Conservation (phyloP, 2,329 filamentous ascomycete genomes). For the Diaporthe helianthi region DNA sequence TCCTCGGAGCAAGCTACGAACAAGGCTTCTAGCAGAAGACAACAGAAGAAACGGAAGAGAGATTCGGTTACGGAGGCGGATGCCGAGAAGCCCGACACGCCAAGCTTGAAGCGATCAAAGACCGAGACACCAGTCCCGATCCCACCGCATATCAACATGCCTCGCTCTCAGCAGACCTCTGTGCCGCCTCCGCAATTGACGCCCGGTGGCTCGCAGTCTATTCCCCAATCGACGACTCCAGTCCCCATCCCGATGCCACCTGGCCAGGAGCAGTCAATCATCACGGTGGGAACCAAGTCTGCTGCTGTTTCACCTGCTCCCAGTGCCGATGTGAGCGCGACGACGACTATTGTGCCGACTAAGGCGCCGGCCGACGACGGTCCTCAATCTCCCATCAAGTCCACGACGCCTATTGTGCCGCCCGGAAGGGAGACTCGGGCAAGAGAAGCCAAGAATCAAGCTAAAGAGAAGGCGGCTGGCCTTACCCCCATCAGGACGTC, state of each 20-base stretch:
- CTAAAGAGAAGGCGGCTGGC: slow-evolving; percentile 33
- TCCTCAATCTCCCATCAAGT: slow-evolving; percentile 43
- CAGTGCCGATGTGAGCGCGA: slow-evolving; percentile 35
- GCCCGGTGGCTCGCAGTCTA: slow-evolving; percentile 29
- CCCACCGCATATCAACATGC: slow-evolving; percentile 40
- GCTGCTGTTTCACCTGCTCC: slow-evolving; percentile 41
- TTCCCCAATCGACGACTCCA: slow-evolving; percentile 44
- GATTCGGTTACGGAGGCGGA: slow-evolving; percentile 42
- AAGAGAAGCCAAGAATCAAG: slow-evolving; percentile 38
- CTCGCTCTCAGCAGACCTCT: slow-evolving; percentile 38
- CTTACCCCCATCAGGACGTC: slow-evolving; percentile 30
- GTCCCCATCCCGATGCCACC: slow-evolving; percentile 43
- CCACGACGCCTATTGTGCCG: slow-evolving; percentile 45
- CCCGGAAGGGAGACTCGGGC: slow-evolving; percentile 45
- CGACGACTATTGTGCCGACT: slow-evolving; percentile 39
- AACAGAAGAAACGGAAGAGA: slow-evolving; percentile 45
- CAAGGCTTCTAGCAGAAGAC: slow-evolving; percentile 37
- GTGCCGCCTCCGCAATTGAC: slow-evolving; percentile 34
- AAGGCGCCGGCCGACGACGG: slow-evolving; percentile 43
- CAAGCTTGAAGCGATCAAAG: slow-evolving; percentile 45
- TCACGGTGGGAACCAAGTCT: slow-evolving; percentile 33
- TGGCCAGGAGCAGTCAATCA: slow-evolving; percentile 41
- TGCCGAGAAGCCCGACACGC: slow-evolving; percentile 39
- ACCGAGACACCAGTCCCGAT: slow-evolving; percentile 49
- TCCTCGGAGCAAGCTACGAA: slow-evolving; percentile 31